Conservation (phyloP, 2,329 filamentous ascomycete species). For the Celoporthe dispersa region DNA sequence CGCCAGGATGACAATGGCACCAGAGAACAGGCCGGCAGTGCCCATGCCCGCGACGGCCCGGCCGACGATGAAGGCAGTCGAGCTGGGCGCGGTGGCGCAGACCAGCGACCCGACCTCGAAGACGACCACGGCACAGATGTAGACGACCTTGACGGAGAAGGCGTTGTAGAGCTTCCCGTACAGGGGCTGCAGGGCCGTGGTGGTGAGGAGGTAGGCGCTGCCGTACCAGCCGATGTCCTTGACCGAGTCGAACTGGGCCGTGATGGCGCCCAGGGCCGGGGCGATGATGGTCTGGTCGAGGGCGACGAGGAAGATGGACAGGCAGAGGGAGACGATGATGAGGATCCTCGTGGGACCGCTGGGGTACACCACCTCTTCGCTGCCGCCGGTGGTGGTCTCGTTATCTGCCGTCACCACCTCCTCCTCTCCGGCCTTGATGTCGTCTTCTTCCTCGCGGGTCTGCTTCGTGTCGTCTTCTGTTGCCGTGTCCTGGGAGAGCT, state of each 20-base stretch:
- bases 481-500: not conserved
- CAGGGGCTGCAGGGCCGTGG: slow-evolving; percentile 53
- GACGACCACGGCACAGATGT: slow-evolving; percentile 43
- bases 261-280: slow-evolving; percentile 57
- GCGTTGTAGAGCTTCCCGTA: slow-evolving; percentile 56
- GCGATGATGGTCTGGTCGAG: slow-evolving; percentile 58
- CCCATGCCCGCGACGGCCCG: slow-evolving; percentile 57
- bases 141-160: slow-evolving; percentile 53
- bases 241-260: slow-evolving; percentile 47
- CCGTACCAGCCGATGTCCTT: slow-evolving; percentile 60
- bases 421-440: not conserved
- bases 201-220: slow-evolving; percentile 53
- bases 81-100: slow-evolving; percentile 50
- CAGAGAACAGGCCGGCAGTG: slow-evolving; percentile 55
- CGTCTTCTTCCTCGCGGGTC: not conserved
- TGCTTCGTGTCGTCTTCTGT: not conserved
- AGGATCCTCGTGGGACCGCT: slow-evolving; percentile 44
- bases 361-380: slow-evolving; percentile 43
- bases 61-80: slow-evolving; percentile 55
- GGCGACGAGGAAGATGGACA: slow-evolving; percentile 54
- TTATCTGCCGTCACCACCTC: not conserved
- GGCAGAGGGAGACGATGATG: slow-evolving; percentile 49
- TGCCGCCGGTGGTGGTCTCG: not conserved
- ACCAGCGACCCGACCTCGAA: slow-evolving; percentile 42
- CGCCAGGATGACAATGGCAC: slow-evolving; percentile 52